Evolutionary conservation across 2,329 filamentous ascomycete species (phyloP), one percentile per base, ranked within the genome.

Genomic region (Arthrobotrys conoides): DNA sequence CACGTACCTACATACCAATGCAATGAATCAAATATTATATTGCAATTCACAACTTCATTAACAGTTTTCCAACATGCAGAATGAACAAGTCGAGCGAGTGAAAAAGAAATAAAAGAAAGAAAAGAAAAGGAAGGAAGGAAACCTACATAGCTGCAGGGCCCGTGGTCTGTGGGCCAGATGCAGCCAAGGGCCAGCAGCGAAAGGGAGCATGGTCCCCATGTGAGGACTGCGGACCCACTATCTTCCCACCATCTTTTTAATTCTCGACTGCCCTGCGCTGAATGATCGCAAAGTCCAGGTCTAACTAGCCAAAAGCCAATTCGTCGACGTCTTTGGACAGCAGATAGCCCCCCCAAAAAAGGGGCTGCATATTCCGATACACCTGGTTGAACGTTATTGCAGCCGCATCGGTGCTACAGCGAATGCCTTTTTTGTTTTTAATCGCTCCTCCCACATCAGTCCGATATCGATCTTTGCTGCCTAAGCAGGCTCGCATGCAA

Each of bases 291-390:
- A 46, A 33, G 53, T 33, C 30, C 46, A 18, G 24, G 27, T 61
- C 30, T 38, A 38, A 6, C 27, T 6, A 30, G n/a, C n/a, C n/a
- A 30, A 30, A 30, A 30, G 67, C 30, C 41, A 27, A 55, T 30
- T 59, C 67, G 16, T 69, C 64, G 64, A 67, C 44, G 64, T 41
- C 51, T 51, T 46, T 48, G 41, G 49, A 38, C 36, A 3, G 6
- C 27, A 14, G 16, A 27, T 14, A 1, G 27, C 2, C 20, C 3
- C 18, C 38, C 27, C 27, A 51, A 41, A 67, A 73, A 66, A 67
- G 61, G 70, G 70, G 61, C n/a, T 73, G 70, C 70, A 73, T 73
- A 67, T 30, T 66, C 59, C 69, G 69, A 72, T 46, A 72, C 69
- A 30, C 18, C 22, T 38, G 3, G 16, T 59, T 18, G 51, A 33